These are phyloP conservation scores for Hygrophoropsis aurantiaca DNA, from an alignment of 768 basidiomycete species.

Conservation along the genomic window DNA sequence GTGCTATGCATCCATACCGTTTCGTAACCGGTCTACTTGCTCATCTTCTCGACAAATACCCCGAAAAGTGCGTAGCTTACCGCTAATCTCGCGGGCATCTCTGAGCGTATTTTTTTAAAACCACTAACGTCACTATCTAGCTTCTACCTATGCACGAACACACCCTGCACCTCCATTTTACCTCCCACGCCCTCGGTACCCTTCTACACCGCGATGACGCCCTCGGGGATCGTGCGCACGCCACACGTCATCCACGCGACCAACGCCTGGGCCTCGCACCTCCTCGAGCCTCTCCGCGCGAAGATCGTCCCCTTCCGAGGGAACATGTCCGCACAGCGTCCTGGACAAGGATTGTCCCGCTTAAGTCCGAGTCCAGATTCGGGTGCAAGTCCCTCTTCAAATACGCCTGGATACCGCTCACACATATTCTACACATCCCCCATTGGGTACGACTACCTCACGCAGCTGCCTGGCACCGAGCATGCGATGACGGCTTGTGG, in stretches of 20 bases:
- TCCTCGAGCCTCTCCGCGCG: slow-evolving; percentile 60
- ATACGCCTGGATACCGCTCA: slow-evolving; percentile 45
- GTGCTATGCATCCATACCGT: slow-evolving; percentile 69
- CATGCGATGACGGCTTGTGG: slow-evolving; percentile 19
- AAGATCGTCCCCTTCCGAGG: slow-evolving; percentile 64
- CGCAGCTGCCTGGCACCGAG: slow-evolving; percentile 49
- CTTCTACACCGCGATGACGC: slow-evolving; percentile 58
- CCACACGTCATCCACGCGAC: slow-evolving; percentile 79
- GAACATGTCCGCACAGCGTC: slow-evolving; percentile 64
- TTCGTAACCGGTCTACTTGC: slow-evolving; percentile 63
- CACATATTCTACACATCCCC: slow-evolving; percentile 54
- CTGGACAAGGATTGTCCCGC: slow-evolving; percentile 43
- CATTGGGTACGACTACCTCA: slow-evolving; percentile 62
- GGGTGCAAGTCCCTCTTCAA: slow-evolving; percentile 15
- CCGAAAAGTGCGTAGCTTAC: slow-evolving; percentile 40
- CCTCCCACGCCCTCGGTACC: slow-evolving; percentile 22
- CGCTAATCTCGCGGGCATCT: no score
- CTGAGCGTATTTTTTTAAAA: no score
- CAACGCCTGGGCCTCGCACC: slow-evolving; percentile 78
- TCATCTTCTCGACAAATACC: slow-evolving; percentile 47
- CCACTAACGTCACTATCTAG: no score
- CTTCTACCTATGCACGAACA: slow-evolving; percentile 58
- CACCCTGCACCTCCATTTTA: slow-evolving; percentile 57
- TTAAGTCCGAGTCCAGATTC: no score
- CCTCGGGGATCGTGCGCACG: slow-evolving; percentile 55